Percentiles rank a stretch among this genome's conserved stretches.
Conservation (phyloP, 495 filamentous ascomycete species). For the Terfezia claveryi region DNA sequence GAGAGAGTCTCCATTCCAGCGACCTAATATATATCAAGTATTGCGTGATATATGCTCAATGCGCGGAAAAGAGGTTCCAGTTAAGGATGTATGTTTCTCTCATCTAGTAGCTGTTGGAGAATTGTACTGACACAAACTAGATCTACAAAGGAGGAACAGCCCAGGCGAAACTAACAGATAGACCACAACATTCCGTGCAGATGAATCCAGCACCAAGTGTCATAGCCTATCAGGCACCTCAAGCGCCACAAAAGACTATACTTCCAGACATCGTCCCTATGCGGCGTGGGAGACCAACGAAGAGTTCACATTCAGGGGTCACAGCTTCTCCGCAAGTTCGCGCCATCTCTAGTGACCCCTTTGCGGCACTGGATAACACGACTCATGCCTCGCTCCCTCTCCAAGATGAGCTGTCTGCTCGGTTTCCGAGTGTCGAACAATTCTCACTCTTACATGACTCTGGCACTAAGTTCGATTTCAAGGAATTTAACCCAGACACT, state of each 20-base stretch:
- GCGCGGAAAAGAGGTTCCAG: conserved; percentile 70
- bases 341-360: conserved; percentile 47
- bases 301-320: conserved; percentile 21
- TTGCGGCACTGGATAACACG: conserved; percentile 61
- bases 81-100: conserved; percentile 55
- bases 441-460: conserved; percentile 78
- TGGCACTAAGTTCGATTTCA: conserved; percentile 75
- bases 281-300: conserved; percentile 65
- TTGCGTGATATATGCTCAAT: conserved; percentile 66
- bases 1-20: conserved; percentile 53
- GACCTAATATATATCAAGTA: conserved; percentile 88
- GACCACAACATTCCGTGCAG: conserved; percentile 9
- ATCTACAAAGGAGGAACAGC: conserved; percentile 57
- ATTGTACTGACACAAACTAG: conserved; percentile 25
- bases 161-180: conserved; percentile 5
- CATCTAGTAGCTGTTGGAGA: background rate
- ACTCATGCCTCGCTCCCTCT: conserved; percentile 27
- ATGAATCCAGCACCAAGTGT: conserved; percentile 16
- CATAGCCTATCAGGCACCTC: conserved; percentile 36
- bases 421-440: conserved; percentile 82
- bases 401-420: conserved; percentile 55
- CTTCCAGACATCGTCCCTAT: conserved; percentile 89
- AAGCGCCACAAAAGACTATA: conserved; percentile 41
- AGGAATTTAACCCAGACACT: conserved; percentile 24
- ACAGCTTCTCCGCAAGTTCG: conserved; percentile 16